Conservation (phyloP, 2,329 filamentous ascomycete species). For the Penicillium olsonii region DNA sequence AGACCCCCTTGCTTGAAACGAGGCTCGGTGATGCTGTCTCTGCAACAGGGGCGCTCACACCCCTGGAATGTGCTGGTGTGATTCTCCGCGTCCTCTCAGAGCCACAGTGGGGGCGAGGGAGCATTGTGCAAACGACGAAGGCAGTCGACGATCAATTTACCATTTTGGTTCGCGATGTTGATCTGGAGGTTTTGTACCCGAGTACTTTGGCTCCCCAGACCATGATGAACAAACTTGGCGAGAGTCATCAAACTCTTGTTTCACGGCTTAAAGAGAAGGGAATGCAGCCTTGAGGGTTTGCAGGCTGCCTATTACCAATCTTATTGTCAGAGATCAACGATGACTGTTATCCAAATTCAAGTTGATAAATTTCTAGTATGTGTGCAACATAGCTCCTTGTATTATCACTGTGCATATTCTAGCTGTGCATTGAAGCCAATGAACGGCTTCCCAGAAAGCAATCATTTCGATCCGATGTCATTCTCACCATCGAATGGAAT, state of each 20-base stretch:
- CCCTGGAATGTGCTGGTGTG: not conserved
- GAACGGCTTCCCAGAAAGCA: not conserved
- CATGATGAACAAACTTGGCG: not conserved
- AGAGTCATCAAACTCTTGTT: not conserved
- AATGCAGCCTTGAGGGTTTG: not conserved
- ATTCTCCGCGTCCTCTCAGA: not conserved
- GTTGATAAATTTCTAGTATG: not conserved
- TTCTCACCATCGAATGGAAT: slow-evolving; percentile 19
- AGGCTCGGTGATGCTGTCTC: not conserved
- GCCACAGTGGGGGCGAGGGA: slow-evolving; percentile 1
- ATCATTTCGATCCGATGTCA: not conserved
- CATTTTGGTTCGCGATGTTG: not conserved
- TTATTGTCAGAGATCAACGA: no score
- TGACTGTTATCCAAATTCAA: no score
- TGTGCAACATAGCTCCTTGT: no score
- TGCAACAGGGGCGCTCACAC: not conserved
- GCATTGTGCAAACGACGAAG: not conserved
- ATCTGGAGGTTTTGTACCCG: not conserved
- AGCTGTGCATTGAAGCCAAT: no score
- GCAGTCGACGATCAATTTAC: not conserved
- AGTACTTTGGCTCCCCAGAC: not conserved
- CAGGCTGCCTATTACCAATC: no score
- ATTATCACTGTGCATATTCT: no score
- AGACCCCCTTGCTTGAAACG: not conserved
- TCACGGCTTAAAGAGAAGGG: not conserved